Conservation (phyloP, 192 early-diverging fungal genomes). For the Backusella macrospora region DNA sequence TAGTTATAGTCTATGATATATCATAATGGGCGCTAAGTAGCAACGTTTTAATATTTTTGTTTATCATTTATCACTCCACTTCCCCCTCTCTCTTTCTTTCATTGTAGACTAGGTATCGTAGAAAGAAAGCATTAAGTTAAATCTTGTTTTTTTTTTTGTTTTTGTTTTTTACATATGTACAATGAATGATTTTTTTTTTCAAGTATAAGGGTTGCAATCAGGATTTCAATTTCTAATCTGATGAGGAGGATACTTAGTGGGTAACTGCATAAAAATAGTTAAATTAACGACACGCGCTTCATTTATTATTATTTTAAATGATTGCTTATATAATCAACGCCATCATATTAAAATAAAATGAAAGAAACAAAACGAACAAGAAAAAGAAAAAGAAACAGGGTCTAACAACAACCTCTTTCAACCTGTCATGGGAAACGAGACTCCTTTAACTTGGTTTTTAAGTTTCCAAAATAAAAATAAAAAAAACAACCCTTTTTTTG, state of each 20-base stretch:
- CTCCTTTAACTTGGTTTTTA: background rate
- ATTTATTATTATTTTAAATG: no score
- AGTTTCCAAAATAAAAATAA: background rate
- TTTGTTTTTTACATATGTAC: no score
- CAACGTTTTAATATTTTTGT: background rate
- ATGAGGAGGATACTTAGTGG: background rate
- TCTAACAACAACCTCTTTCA: background rate
- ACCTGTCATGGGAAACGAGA: background rate
- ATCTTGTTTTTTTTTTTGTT: slow-evolving; percentile 1
- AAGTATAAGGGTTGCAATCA: background rate
- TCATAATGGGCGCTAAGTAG: background rate
- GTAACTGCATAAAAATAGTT: background rate
- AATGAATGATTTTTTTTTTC: background rate
- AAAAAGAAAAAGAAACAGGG: no score
- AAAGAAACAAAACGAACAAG: no score
- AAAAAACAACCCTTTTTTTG: background rate
- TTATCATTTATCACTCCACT: background rate
- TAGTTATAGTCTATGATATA: background rate
- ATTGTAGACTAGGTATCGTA: background rate
- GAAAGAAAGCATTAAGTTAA: background rate
- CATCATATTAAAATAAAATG: no score
- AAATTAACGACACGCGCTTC: background rate
- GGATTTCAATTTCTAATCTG: background rate
- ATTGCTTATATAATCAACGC: no score
- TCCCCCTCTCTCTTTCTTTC: background rate